Evolutionary conservation across 371 early-diverging fungal species (phyloP).

Genomic region (Mortierella sp.): DNA sequence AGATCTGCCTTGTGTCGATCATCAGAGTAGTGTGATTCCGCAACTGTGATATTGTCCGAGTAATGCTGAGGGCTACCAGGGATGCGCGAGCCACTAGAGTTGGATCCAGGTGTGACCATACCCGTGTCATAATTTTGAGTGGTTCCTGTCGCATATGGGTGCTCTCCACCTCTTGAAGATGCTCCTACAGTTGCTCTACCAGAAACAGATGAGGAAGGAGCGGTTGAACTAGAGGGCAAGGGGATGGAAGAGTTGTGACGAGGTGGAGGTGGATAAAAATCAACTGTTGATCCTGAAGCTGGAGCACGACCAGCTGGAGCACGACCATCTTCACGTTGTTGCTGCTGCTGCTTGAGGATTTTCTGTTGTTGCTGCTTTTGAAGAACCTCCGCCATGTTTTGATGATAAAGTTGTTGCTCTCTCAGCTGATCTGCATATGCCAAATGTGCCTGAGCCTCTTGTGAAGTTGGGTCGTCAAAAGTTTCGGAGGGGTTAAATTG

Average conservation of each 20-base stretch:
- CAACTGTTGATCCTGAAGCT: constrained; percentile 42
- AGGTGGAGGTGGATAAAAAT: constrained; percentile 26
- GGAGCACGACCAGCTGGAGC: constrained; percentile 13
- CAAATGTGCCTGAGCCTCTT: constrained; percentile 42
- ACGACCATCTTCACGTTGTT: not conserved
- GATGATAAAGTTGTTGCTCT: constrained; percentile 48
- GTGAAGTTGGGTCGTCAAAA: constrained; percentile 34
- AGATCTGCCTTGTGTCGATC: constrained; percentile 38
- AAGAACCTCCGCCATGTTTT: constrained; percentile 49
- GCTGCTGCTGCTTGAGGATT: constrained; percentile 8
- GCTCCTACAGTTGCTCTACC: constrained; percentile 1
- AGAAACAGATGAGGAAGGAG: constrained; percentile 4
- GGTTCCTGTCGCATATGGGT: not conserved
- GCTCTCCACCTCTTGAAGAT: constrained; percentile 4
- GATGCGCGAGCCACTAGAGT: not conserved
- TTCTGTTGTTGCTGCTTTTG: constrained; percentile 39
- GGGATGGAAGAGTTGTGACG: constrained; percentile 15
- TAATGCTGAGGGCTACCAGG: not conserved
- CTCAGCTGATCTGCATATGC: constrained; percentile 44
- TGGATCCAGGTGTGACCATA: constrained; percentile 36
- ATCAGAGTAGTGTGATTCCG: constrained; percentile 30
- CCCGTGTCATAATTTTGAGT: constrained; percentile 19
- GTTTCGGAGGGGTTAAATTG: constrained; percentile 28
- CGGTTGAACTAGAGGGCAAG: not conserved
- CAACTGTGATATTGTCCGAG: constrained; percentile 6